Evolutionary conservation across 768 basidiomycete genomes (phyloP), one percentile per base, ranked within the genome.

Genomic region (Mycena crocata): DNA sequence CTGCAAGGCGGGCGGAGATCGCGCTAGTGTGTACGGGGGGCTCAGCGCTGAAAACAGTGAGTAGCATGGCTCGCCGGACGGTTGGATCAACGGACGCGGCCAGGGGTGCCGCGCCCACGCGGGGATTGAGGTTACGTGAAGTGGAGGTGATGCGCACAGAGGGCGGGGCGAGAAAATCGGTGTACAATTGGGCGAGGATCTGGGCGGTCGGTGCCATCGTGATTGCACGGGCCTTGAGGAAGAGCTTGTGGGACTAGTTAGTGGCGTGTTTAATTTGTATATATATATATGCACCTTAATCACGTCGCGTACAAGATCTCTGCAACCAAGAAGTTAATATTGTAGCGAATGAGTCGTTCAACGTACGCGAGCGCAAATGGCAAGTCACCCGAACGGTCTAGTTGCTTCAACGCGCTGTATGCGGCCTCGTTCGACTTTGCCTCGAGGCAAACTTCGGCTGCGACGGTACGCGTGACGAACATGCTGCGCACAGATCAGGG

Each of bases 381-480:
- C 21, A 94, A 83, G 61, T 86, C 83, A 2, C 89, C 88, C 24
- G 86, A 81, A 63, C 87, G 87, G 77, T 92, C 87, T 39, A 94
- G 81, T 58, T 81, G 77, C 75, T 91, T 92, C 59, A 94, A 79
- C 35, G 91, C 92, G 42, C 77, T 77, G 75, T 93, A 94, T 21
- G 87, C 92, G 8, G 84, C 78, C 60, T 91, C 88, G 63, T 94
- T 94, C 19, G 82, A 76, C 77, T 89, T 90, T 21, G 89, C 87
- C 76, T 94, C 92, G 90, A 94, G 92, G 72, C 91, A 92, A 28
- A 93, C 86, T 74, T 94, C 93, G 2, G 89, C 91, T 0, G 92
- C 92, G n/a, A 94, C 91, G 15, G 92, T 93, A 49, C 92, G 88
- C 71, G 88, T 92, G 54, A 93, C 81, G 74, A 92, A 94, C 92